phyloP scores from a whole-genome alignment of 345 rosid genomes.

The Clausena lansium region DNA sequence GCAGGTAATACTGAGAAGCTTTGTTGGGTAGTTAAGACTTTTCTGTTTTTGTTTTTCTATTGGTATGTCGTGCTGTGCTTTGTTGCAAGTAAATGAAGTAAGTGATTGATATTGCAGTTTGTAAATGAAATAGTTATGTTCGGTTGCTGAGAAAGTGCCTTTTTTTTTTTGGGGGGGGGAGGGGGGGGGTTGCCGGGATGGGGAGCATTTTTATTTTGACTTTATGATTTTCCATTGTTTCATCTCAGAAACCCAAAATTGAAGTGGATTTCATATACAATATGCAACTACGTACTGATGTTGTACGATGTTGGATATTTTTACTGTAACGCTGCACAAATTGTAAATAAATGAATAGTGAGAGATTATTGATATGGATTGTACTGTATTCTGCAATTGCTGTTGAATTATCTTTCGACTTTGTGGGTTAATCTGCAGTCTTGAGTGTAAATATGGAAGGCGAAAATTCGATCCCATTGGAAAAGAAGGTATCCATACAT shows the following conservation, averaged over 20 bases:
- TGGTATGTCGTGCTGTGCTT: neutral
- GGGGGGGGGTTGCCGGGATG: neutral
- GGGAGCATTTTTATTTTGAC: neutral
- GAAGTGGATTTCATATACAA: neutral
- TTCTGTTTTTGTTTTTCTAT: neutral
- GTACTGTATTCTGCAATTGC: neutral
- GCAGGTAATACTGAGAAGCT: conserved; percentile 36
- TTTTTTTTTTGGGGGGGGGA: too few species aligned
- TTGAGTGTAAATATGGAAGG: conserved; percentile 29
- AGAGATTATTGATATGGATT: neutral
- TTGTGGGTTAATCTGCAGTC: conserved; percentile 35
- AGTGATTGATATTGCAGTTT: neutral
- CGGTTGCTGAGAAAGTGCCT: neutral
- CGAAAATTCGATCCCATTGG: conserved; percentile 25
- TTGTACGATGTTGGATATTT: neutral
- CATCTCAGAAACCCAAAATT: neutral
- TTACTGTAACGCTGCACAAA: neutral
- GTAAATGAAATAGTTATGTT: neutral
- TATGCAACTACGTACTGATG: neutral
- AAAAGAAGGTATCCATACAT: conserved; percentile 45
- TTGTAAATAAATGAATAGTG: neutral
- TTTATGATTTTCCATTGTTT: neutral
- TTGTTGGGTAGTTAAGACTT: neutral
- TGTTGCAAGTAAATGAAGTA: neutral
- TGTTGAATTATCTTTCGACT: conserved; percentile 1